These are phyloP conservation scores for Hypoxylon fuscum DNA, from an alignment of 495 filamentous ascomycete species.

Conservation along the genomic window DNA sequence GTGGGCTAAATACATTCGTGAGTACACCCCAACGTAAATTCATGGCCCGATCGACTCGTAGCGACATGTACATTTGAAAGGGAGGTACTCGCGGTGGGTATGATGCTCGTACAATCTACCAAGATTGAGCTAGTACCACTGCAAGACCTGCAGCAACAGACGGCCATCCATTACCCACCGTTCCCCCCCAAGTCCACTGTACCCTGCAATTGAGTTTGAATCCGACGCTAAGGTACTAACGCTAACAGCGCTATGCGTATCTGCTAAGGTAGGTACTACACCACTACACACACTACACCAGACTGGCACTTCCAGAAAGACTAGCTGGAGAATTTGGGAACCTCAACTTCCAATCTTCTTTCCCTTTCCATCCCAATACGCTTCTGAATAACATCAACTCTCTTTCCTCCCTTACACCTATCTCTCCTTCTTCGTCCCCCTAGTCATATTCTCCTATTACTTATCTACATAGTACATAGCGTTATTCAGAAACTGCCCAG, in stretches of 20 bases:
- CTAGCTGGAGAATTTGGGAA: conserved; percentile 21
- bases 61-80: neutral
- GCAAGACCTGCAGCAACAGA: conserved; percentile 19
- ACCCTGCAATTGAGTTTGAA: no score
- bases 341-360: conserved; percentile 47
- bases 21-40: conserved; percentile 12
- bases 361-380: conserved; percentile 46
- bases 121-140: conserved; percentile 7
- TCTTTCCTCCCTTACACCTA: conserved; percentile 45
- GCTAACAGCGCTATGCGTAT: no score
- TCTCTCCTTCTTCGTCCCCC: conserved; percentile 43
- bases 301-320: conserved; percentile 9
- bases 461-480: conserved; percentile 46
- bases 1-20: conserved; percentile 16
- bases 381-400: conserved; percentile 54
- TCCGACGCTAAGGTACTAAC: no score
- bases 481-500: conserved; percentile 46
- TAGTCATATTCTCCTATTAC: conserved; percentile 44
- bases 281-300: neutral
- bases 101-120: conserved; percentile 21
- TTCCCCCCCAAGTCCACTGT: no score
- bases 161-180: no score
- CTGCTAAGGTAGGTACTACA: no score
- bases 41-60: neutral
- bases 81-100: conserved; percentile 18